Conservation (phyloP, 78 protist species). For the Monocercomonoides exilis region DNA sequence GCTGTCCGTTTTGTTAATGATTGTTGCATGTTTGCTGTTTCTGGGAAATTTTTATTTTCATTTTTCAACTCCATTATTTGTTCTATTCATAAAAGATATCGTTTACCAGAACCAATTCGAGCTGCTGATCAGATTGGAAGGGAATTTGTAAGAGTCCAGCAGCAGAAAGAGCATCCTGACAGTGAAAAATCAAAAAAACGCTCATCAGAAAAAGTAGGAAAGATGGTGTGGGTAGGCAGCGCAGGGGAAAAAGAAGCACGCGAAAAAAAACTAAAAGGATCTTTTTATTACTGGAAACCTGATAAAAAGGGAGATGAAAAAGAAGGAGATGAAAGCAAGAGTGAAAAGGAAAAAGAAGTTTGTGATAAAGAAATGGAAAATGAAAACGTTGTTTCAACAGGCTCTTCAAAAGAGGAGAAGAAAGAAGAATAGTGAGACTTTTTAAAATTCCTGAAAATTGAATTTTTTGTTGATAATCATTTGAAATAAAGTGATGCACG, state of each 20-base stretch:
- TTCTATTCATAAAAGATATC: too few species aligned
- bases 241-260: slow-evolving; percentile 2
- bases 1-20: neutral
- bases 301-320: neutral
- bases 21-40: neutral
- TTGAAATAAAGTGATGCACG: neutral
- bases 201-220: too few species aligned
- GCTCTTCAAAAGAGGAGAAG: neutral
- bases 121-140: slow-evolving; percentile 39
- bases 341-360: too few species aligned
- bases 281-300: neutral
- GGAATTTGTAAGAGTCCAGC: slow-evolving; percentile 2
- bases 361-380: neutral
- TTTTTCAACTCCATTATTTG: too few species aligned
- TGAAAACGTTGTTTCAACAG: neutral
- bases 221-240: too few species aligned
- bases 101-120: slow-evolving; percentile 44
- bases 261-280: neutral
- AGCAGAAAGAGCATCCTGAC: too few species aligned
- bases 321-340: too few species aligned
- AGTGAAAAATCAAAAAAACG: too few species aligned
- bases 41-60: too few species aligned
- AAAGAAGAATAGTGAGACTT: neutral
- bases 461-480: neutral
- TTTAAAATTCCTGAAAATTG: neutral